A percentile compares a stretch with the other conserved stretches of the same genome.
Evolutionary conservation across 164 flowering plant genomes (phyloP).

Genomic region (Cinnamomum micranthum): DNA sequence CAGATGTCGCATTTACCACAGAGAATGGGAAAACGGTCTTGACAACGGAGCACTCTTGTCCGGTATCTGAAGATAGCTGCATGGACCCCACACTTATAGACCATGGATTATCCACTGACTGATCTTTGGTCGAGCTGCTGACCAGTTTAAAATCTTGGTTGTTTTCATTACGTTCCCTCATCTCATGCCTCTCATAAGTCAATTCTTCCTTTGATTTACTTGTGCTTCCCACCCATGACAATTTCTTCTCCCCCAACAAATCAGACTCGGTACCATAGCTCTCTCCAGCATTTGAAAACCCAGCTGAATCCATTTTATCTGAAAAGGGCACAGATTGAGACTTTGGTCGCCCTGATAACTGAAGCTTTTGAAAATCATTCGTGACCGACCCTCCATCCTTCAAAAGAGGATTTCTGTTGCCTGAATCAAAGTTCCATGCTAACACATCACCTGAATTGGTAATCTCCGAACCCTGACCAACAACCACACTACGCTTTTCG

Average conservation of each 20-base stretch:
- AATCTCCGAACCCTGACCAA: slow-evolving; percentile 43
- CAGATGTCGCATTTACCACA: slow-evolving; percentile 35
- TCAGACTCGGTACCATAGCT: slow-evolving; percentile 19
- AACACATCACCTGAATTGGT: slow-evolving; percentile 42
- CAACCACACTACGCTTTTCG: slow-evolving; percentile 35
- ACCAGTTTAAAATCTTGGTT: slow-evolving; percentile 21
- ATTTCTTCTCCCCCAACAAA: slow-evolving; percentile 37
- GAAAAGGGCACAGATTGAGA: slow-evolving; percentile 17
- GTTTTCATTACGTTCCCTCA: slow-evolving; percentile 34
- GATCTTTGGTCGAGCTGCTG: slow-evolving; percentile 26
- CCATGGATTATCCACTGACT: slow-evolving; percentile 27
- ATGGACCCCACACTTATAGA: slow-evolving; percentile 24
- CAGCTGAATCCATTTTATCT: slow-evolving; percentile 22
- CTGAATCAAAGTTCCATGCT: slow-evolving; percentile 44
- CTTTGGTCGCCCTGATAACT: slow-evolving; percentile 32
- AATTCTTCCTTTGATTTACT: slow-evolving; percentile 35
- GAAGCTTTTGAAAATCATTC: slow-evolving; percentile 29
- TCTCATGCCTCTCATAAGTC: slow-evolving; percentile 31
- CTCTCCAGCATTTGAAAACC: slow-evolving; percentile 30
- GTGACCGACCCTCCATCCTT: slow-evolving; percentile 23
- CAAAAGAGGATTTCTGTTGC: slow-evolving; percentile 29
- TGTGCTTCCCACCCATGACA: slow-evolving; percentile 50
- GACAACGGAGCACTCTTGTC: slow-evolving; percentile 61
- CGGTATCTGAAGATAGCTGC: slow-evolving; percentile 35
- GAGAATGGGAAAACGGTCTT: slow-evolving; percentile 73